A percentile compares a stretch with the other conserved stretches of the same genome.
Evolutionary conservation across 1,284 basidiomycete species (phyloP).

Genomic region (Xerocomus amazonicus): DNA sequence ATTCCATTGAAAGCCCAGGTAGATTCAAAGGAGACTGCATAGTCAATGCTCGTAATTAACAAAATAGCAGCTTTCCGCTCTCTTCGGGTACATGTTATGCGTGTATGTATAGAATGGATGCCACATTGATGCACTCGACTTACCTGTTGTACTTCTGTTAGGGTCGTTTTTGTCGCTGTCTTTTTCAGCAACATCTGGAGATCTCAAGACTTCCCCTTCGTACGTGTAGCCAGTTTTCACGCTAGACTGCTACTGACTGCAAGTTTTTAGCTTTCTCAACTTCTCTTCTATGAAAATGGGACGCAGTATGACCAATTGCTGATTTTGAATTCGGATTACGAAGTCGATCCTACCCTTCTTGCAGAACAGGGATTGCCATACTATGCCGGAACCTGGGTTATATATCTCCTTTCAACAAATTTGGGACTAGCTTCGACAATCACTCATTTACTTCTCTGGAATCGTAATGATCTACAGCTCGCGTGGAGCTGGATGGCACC

Average conservation of each 20-base stretch:
- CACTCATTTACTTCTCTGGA: constrained; percentile 52
- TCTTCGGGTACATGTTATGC: constrained; percentile 44
- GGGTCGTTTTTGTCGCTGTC: constrained; percentile 40
- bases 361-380: constrained; percentile 41
- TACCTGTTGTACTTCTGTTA: constrained; percentile 17
- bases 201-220: constrained; percentile 48
- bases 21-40: not conserved
- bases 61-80: constrained; percentile 35
- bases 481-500: constrained; percentile 45
- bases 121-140: not conserved
- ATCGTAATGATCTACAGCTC: constrained; percentile 39
- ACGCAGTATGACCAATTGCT: constrained; percentile 43
- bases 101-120: constrained; percentile 31
- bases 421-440: constrained; percentile 45
- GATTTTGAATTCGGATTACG: constrained; percentile 47
- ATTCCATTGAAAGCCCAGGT: constrained; percentile 44
- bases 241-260: not conserved
- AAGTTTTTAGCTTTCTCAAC: constrained; percentile 41
- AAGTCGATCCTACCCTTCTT: constrained; percentile 44
- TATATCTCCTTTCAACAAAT: constrained; percentile 31
- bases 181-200: constrained; percentile 49
- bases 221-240: constrained; percentile 10
- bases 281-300: constrained; percentile 50
- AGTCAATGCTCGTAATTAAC: not conserved
- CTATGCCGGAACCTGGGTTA: constrained; percentile 39